These are phyloP conservation scores for Pseudohyphozyma bogoriensis DNA, from an alignment of 768 basidiomycete species.

Conservation along the genomic window DNA sequence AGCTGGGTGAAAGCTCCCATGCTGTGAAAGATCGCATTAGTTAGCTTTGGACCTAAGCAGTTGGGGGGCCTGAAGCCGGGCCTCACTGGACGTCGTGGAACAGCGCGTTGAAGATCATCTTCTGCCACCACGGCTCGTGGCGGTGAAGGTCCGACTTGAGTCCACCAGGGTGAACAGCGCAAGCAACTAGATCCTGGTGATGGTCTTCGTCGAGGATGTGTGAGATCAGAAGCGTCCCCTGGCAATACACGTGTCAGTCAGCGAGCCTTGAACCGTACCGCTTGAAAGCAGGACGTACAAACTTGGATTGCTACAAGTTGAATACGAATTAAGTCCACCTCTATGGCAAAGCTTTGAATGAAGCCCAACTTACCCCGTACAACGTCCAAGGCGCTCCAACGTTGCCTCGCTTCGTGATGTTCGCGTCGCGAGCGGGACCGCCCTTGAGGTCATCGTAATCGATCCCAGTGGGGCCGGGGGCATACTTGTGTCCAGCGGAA, in stretches of 20 bases:
- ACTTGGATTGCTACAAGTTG: too few relatives aligned
- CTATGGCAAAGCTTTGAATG: too few relatives aligned
- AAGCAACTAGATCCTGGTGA: constrained; percentile 20
- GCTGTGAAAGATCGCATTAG: too few relatives aligned
- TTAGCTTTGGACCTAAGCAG: too few relatives aligned
- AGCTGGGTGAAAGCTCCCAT: too few relatives aligned
- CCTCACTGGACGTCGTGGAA: too few relatives aligned
- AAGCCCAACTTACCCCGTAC: not conserved
- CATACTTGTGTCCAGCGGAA: not conserved
- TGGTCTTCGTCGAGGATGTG: constrained; percentile 17
- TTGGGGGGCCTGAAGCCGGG: too few relatives aligned
- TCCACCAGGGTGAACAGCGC: constrained; percentile 26
- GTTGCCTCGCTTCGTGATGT: not conserved
- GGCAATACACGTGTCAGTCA: not conserved
- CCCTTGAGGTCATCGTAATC: not conserved
- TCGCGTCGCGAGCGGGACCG: not conserved
- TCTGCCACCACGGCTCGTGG: too few relatives aligned
- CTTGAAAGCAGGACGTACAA: not conserved
- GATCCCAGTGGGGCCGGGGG: not conserved
- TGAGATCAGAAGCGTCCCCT: constrained; percentile 27
- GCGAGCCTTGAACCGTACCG: not conserved
- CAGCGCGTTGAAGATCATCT: too few relatives aligned
- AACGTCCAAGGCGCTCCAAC: not conserved
- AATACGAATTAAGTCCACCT: too few relatives aligned
- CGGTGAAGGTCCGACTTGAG: constrained; percentile 26